Evolutionary conservation across 176 grass and related monocot genomes (phyloP).

Genomic region (Paspalum vaginatum): DNA sequence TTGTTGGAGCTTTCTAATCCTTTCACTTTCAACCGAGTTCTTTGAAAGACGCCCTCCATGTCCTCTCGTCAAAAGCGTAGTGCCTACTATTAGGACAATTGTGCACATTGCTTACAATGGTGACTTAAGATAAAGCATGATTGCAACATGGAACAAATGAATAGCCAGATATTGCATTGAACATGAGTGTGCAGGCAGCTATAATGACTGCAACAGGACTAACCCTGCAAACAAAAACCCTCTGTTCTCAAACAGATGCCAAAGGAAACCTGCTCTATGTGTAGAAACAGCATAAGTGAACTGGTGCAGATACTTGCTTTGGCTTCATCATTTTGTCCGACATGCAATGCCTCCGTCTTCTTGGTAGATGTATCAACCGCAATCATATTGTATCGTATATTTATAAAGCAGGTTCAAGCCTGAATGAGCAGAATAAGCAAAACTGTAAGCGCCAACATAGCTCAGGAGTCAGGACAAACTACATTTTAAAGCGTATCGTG

Average conservation of each 20-base stretch:
- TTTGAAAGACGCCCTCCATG: background rate
- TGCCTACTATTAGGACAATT: background rate
- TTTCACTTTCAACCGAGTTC: background rate
- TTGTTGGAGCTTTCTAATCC: background rate
- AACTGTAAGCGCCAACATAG: constrained; percentile 21
- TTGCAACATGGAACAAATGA: background rate
- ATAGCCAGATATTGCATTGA: background rate
- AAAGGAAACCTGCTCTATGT: background rate
- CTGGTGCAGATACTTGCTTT: constrained; percentile 17
- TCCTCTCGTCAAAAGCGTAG: background rate
- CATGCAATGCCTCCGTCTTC: constrained; percentile 46
- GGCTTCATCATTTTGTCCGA: constrained; percentile 29
- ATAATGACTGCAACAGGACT: background rate
- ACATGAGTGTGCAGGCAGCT: background rate
- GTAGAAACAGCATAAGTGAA: background rate
- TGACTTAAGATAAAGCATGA: background rate
- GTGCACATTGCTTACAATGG: background rate
- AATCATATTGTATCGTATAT: constrained; percentile 33
- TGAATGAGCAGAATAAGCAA: constrained; percentile 33
- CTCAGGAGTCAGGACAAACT: background rate
- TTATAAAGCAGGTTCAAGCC: constrained; percentile 13
- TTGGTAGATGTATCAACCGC: constrained; percentile 23
- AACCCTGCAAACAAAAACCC: background rate
- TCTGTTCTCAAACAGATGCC: background rate
- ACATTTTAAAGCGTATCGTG: background rate